A percentile compares a stretch with the other conserved stretches of the same genome.
Conservation (phyloP, 805 yeast genomes). For the Brettanomyces naardenensis region DNA sequence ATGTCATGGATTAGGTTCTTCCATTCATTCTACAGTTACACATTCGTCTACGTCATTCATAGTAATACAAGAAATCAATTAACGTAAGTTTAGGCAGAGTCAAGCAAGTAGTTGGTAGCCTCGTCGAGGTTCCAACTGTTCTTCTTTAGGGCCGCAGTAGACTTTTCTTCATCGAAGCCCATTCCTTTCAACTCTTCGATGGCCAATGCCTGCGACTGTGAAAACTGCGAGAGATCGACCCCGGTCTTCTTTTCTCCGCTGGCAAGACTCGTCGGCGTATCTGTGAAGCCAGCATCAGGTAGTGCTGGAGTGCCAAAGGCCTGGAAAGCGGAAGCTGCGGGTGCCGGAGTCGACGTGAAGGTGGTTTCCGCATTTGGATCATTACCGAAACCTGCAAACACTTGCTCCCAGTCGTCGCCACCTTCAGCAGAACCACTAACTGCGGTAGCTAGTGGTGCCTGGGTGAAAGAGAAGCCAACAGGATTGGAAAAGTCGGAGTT, state of each 20-base stretch:
- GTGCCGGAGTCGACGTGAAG: background rate
- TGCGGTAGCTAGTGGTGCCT: conserved; percentile 5
- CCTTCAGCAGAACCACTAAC: conserved; percentile 25
- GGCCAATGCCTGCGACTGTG: conserved; percentile 35
- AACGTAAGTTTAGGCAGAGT: conserved; percentile 59
- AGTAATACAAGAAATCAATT: no score
- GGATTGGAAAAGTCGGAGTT: conserved; percentile 15
- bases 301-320: background rate
- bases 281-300: background rate
- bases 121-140: conserved; percentile 71
- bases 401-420: conserved; percentile 85
- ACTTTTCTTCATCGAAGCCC: conserved; percentile 73
- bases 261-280: background rate
- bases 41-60: no score
- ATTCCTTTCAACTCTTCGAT: conserved; percentile 76
- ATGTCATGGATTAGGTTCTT: no score
- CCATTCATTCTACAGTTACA: no score
- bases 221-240: conserved; percentile 7
- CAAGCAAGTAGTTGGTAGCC: conserved; percentile 82
- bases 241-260: background rate
- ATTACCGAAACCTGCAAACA: conserved; percentile 83
- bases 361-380: conserved; percentile 19
- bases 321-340: conserved; percentile 1
- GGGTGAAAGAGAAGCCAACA: conserved; percentile 21
- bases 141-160: conserved; percentile 57